Percentiles rank a stretch among this genome's conserved stretches.
These are phyloP conservation scores for Penicillium rolfsii DNA, from an alignment of 2,329 filamentous ascomycete species.

Conservation along the genomic window DNA sequence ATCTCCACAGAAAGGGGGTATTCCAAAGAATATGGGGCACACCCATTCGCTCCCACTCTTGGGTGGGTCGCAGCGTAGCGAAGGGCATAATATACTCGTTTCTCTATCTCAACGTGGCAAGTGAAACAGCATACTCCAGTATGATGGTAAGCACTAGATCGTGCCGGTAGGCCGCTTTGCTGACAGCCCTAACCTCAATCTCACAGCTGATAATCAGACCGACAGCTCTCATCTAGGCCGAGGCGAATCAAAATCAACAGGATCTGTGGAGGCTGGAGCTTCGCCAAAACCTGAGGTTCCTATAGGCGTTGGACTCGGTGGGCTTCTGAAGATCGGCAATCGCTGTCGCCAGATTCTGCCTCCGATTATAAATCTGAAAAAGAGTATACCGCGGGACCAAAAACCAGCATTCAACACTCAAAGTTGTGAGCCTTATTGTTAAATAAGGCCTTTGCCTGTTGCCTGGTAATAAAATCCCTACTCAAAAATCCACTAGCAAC, in stretches of 20 bases:
- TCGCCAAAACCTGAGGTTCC: slow-evolving; percentile 4
- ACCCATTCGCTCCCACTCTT: too few species aligned
- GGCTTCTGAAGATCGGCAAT: slow-evolving; percentile 7
- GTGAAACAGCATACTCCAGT: background rate
- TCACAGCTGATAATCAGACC: background rate
- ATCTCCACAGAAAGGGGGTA: too few species aligned
- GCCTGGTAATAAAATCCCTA: background rate
- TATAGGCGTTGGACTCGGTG: background rate
- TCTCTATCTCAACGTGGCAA: background rate
- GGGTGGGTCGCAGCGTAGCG: too few species aligned
- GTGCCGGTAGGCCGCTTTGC: background rate
- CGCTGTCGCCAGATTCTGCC: slow-evolving; percentile 5
- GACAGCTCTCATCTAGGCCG: background rate
- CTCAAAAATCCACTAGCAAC: background rate
- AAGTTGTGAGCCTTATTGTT: background rate
- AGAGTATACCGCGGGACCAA: background rate
- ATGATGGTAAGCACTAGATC: background rate
- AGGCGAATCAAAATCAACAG: background rate
- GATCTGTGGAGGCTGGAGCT: background rate
- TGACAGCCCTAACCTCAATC: background rate
- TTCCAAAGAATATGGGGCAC: too few species aligned
- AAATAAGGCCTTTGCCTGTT: background rate
- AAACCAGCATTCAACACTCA: background rate
- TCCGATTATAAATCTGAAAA: background rate
- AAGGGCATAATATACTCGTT: too few species aligned